Percentiles rank a stretch among this genome's conserved stretches.
Evolutionary conservation across 1,284 basidiomycete genomes (phyloP).

Genomic region (Puccinia novopanici): DNA sequence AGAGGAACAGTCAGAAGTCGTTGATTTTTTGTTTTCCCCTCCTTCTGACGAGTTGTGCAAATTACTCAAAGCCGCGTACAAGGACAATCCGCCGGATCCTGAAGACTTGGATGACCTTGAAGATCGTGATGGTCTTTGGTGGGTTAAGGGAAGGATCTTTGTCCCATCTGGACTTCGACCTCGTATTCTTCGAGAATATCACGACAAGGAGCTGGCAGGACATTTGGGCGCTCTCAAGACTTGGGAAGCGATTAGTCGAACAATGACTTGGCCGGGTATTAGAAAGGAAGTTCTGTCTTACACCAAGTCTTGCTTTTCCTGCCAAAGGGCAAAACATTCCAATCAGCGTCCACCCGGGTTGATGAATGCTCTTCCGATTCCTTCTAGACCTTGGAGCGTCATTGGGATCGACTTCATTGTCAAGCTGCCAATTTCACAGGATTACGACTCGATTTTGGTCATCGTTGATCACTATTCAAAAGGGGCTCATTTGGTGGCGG

Average conservation of each 20-base stretch:
- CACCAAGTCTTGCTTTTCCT: neutral
- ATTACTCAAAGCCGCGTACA: too few relatives aligned
- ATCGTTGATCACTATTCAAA: neutral
- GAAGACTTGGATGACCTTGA: neutral
- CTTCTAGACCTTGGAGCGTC: neutral
- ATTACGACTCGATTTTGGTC: slow-evolving; percentile 9
- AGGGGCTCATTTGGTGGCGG: neutral
- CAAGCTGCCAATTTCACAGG: neutral
- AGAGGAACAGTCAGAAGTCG: too few relatives aligned
- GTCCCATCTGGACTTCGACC: neutral
- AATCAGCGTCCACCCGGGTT: neutral
- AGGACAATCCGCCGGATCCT: too few relatives aligned
- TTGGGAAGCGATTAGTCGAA: neutral
- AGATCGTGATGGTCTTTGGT: neutral
- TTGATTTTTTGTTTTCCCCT: too few relatives aligned
- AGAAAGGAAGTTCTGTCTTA: neutral
- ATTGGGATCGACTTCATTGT: slow-evolving; percentile 18
- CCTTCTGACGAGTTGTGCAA: too few relatives aligned
- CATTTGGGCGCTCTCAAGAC: neutral
- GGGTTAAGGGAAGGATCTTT: neutral
- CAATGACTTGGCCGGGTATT: neutral
- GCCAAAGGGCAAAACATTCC: neutral
- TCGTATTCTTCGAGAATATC: neutral
- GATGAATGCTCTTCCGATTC: neutral
- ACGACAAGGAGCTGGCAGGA: neutral